Conservation (phyloP, 768 basidiomycete genomes). For the Psilocybe tampanensis region DNA sequence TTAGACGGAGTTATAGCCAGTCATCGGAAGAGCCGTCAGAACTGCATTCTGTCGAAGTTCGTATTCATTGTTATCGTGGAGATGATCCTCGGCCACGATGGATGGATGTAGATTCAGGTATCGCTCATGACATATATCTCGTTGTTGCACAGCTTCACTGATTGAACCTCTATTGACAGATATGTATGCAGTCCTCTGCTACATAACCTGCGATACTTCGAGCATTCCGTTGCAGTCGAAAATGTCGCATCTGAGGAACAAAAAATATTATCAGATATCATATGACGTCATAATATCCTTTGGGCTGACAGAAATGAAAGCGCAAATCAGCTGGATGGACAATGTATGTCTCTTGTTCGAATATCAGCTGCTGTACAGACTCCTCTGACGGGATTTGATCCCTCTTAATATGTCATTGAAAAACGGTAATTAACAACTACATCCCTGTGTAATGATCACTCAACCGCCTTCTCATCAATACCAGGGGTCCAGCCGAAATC, state of each 20-base stretch:
- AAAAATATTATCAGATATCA: conserved; percentile 24
- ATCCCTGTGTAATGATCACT: too few relatives aligned
- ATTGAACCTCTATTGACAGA: conserved; percentile 4
- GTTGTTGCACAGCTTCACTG: neutral
- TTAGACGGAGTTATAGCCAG: conserved; percentile 35
- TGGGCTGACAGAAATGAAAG: conserved; percentile 50
- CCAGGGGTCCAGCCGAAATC: conserved; percentile 9
- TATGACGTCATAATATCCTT: conserved; percentile 44
- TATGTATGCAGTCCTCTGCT: conserved; percentile 16
- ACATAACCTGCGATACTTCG: conserved; percentile 18
- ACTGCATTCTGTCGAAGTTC: conserved; percentile 11
- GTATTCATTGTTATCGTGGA: conserved; percentile 25
- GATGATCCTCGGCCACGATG: neutral
- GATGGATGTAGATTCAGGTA: conserved; percentile 7
- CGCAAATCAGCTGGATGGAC: conserved; percentile 48
- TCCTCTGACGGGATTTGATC: too few relatives aligned
- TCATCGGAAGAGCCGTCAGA: neutral
- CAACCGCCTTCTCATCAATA: neutral
- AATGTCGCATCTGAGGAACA: conserved; percentile 3
- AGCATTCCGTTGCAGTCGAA: neutral
- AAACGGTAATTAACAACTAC: too few relatives aligned
- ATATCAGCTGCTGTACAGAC: too few relatives aligned
- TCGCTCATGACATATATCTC: neutral
- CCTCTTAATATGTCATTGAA: conserved; percentile 13
- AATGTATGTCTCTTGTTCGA: conserved; percentile 38